Conservation (phyloP, 257 asterid species). For the Scutellaria minor region DNA sequence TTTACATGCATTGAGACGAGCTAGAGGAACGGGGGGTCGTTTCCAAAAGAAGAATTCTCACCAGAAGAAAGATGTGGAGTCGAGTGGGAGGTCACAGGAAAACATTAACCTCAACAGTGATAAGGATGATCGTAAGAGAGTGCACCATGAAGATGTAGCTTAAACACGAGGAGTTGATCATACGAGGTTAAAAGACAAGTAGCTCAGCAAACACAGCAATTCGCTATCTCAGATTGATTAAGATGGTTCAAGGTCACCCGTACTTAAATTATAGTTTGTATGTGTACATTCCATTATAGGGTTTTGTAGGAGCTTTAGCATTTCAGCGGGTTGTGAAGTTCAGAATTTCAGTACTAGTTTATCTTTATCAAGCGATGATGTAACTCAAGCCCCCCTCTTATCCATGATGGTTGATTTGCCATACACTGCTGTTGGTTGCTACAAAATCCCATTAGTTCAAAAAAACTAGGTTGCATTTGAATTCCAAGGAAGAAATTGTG, state of each 20-base stretch:
- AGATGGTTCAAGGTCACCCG: constrained; percentile 35
- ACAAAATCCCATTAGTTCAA: no score
- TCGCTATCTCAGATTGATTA: constrained; percentile 16
- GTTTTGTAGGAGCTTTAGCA: constrained; percentile 48
- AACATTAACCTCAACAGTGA: constrained; percentile 51
- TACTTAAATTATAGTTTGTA: constrained; percentile 31
- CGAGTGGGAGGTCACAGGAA: constrained; percentile 49
- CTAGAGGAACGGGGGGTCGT: constrained; percentile 89
- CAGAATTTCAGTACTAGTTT: constrained; percentile 18
- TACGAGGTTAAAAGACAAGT: background rate
- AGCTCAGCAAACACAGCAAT: constrained; percentile 9
- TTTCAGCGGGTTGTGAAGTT: constrained; percentile 31
- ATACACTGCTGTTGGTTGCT: background rate
- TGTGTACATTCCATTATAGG: constrained; percentile 56
- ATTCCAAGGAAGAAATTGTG: background rate
- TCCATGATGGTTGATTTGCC: constrained; percentile 33
- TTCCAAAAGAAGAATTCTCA: constrained; percentile 76
- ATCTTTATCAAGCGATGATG: constrained; percentile 33
- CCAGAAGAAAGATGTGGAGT: constrained; percentile 51
- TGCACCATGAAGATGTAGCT: constrained; percentile 47
- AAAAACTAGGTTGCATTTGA: background rate
- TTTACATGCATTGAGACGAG: constrained; percentile 85
- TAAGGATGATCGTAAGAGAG: constrained; percentile 42
- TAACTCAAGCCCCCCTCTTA: constrained; percentile 23
- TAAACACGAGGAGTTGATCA: constrained; percentile 24